Evolutionary conservation across 176 grass and related monocot species (phyloP).

Genomic region (Pontederia paniculata): DNA sequence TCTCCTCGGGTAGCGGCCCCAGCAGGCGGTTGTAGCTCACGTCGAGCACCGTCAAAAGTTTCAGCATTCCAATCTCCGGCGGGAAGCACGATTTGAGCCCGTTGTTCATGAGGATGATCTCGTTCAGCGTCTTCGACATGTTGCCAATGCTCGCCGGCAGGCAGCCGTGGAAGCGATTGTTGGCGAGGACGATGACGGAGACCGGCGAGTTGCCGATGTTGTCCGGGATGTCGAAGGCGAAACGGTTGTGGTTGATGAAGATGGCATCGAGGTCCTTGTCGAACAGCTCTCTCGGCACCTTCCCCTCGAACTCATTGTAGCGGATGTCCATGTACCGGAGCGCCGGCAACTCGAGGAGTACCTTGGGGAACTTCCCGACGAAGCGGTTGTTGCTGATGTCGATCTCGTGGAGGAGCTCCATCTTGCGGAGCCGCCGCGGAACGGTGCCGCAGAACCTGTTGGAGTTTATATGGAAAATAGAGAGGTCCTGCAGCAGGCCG

Average conservation of each 20-base stretch:
- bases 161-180: conserved; percentile 68
- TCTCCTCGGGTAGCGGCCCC: conserved; percentile 50
- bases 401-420: conserved; percentile 64
- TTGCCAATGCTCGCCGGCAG: conserved; percentile 78
- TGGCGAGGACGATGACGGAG: conserved; percentile 80
- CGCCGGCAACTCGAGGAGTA: conserved; percentile 46
- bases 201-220: conserved; percentile 90
- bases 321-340: conserved; percentile 80
- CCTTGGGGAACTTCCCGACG: conserved; percentile 53
- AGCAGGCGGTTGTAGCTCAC: conserved; percentile 67
- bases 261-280: conserved; percentile 81
- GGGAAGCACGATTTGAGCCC: conserved; percentile 73
- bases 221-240: conserved; percentile 60
- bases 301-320: conserved; percentile 91
- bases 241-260: conserved; percentile 95
- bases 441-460: conserved; percentile 83
- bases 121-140: conserved; percentile 91
- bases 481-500: conserved; percentile 61
- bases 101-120: conserved; percentile 83
- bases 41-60: conserved; percentile 71
- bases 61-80: conserved; percentile 47
- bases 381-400: conserved; percentile 98
- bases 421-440: conserved; percentile 33
- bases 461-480: conserved; percentile 82
- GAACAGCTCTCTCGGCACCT: conserved; percentile 44